phyloP scores from a whole-genome alignment of 352 stramenopile species.

The Globisporangium mamillatum region DNA sequence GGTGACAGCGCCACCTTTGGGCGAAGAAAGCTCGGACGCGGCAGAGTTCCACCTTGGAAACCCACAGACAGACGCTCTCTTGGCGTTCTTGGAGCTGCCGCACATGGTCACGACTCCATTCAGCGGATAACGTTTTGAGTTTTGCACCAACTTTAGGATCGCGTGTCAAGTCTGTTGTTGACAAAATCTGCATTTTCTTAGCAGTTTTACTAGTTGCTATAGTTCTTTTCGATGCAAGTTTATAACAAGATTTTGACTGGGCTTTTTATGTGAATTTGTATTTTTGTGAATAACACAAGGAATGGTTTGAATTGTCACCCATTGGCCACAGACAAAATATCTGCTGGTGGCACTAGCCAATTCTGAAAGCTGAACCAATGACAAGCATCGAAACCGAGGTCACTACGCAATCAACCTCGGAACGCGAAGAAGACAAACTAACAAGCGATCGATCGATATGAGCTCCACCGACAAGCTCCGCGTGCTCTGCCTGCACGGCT shows the following conservation, averaged over 20 bases:
- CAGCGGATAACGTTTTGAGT: not conserved
- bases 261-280: too few relatives aligned
- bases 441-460: constrained; percentile 26
- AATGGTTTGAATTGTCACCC: too few relatives aligned
- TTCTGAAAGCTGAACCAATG: not conserved
- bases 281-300: too few relatives aligned
- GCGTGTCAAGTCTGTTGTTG: too few relatives aligned
- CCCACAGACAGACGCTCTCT: constrained; percentile 84
- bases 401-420: constrained; percentile 1
- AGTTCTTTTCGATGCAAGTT: too few relatives aligned
- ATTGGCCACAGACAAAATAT: too few relatives aligned
- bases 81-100: constrained; percentile 62
- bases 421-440: not conserved
- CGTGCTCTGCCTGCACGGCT: constrained; percentile 84
- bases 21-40: constrained; percentile 1
- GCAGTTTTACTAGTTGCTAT: too few relatives aligned
- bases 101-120: constrained; percentile 62
- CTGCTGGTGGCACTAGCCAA: constrained; percentile 1
- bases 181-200: too few relatives aligned
- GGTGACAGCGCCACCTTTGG: constrained; percentile 22
- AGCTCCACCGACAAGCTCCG: constrained; percentile 48
- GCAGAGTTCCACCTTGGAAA: constrained; percentile 43
- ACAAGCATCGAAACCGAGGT: not conserved
- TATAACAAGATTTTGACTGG: too few relatives aligned
- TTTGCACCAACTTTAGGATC: too few relatives aligned